Evolutionary conservation across 441 rosid species (phyloP).

Genomic region (Viola pubescens): DNA sequence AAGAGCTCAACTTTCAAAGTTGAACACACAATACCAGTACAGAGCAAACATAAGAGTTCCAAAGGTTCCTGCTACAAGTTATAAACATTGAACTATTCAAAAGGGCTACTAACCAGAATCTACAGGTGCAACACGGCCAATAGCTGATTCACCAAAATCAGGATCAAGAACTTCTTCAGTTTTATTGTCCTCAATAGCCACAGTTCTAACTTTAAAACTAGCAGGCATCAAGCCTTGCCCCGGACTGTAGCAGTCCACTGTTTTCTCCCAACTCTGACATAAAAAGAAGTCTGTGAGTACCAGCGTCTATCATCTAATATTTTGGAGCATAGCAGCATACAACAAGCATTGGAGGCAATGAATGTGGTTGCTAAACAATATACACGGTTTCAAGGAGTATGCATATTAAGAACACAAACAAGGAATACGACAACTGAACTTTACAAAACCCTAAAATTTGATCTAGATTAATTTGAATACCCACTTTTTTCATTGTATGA

Average conservation of each 20-base stretch:
- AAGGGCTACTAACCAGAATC: slow-evolving; percentile 66
- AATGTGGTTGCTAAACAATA: too few relatives aligned
- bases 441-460: too few relatives aligned
- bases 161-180: slow-evolving; percentile 86
- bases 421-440: too few relatives aligned
- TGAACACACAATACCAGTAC: neutral
- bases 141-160: slow-evolving; percentile 96
- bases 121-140: slow-evolving; percentile 97
- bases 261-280: slow-evolving; percentile 92
- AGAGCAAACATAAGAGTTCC: too few relatives aligned
- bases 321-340: neutral
- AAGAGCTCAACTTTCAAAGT: slow-evolving; percentile 8
- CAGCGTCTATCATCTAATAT: neutral
- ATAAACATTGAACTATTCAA: neutral
- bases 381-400: too few relatives aligned
- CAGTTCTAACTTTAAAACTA: slow-evolving; percentile 84
- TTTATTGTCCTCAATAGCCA: slow-evolving; percentile 61
- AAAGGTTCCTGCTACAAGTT: neutral
- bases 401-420: too few relatives aligned
- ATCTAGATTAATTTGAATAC: too few relatives aligned
- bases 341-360: too few relatives aligned
- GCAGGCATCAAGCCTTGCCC: slow-evolving; percentile 99
- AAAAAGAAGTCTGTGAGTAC: slow-evolving; percentile 5
- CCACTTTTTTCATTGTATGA: too few relatives aligned
- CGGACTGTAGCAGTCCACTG: slow-evolving; percentile 94